Conservation (phyloP, 2,329 filamentous ascomycete species). For the Paecilomyces formosus region DNA sequence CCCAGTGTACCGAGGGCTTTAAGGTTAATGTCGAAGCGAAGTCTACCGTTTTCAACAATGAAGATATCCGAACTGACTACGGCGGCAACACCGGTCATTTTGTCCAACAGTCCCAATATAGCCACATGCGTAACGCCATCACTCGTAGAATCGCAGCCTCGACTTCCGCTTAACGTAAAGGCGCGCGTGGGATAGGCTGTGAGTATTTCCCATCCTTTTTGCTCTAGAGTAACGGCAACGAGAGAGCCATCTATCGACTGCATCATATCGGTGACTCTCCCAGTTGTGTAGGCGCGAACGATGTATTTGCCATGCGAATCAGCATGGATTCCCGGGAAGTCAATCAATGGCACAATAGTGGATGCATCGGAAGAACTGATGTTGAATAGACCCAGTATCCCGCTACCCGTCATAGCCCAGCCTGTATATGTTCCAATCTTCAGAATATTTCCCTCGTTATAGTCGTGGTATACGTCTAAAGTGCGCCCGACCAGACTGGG, state of each 20-base stretch:
- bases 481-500: constrained; percentile 68
- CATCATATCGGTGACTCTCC: constrained; percentile 45
- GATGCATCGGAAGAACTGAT: constrained; percentile 54
- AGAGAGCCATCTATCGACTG: constrained; percentile 36
- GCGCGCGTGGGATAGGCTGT: constrained; percentile 61
- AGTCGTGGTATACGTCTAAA: constrained; percentile 66
- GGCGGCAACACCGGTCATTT: constrained; percentile 84
- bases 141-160: constrained; percentile 18
- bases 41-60: constrained; percentile 50
- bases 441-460: constrained; percentile 64
- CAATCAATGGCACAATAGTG: constrained; percentile 62
- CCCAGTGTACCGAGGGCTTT: constrained; percentile 71
- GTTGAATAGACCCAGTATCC: constrained; percentile 82
- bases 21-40: constrained; percentile 60
- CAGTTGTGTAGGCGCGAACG: constrained; percentile 63
- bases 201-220: constrained; percentile 71
- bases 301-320: constrained; percentile 53
- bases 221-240: constrained; percentile 55
- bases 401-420: constrained; percentile 57
- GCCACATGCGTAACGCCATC: constrained; percentile 44
- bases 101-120: constrained; percentile 69
- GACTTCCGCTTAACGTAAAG: constrained; percentile 36
- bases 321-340: constrained; percentile 63
- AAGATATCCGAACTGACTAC: constrained; percentile 57
- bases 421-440: constrained; percentile 76